Base-by-base conservation (phyloP, 2,329 filamentous ascomycete genomes). In the Scedosporium aurantiacum region DNA sequence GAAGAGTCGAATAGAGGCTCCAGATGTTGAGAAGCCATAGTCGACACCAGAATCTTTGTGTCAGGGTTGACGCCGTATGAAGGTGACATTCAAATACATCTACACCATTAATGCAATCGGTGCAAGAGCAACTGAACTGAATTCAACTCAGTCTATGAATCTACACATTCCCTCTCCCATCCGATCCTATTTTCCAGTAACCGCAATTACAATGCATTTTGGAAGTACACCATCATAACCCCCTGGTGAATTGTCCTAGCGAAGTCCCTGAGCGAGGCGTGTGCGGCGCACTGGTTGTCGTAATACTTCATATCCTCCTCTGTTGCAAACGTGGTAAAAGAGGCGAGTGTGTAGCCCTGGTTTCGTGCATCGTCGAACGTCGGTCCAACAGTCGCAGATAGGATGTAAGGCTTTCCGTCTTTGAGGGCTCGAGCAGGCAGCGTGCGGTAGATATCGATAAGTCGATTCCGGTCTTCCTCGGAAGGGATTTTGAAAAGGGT, bases 331-430 rank as follows among this genome's bases (percentile, higher is more conserved):
- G 77, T 77, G 1, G 81, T 83, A 58, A 82, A 76, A 0, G 79
- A 81, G 0, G 79, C 76, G 45, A 87, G 62, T 1, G 80, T 86
- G 71, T 77, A 86, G 3, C 84, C 84, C 65, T 85, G 78, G 62
- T 74, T 79, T 3, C 84, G 79, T 3, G 79, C 75, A 63, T 86
- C 82, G 2, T 77, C 70, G 61, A 81, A 72, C 0, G 81, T 76
- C 4, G 72, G 69, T 3, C 78, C 78, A 1, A 79, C 83, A 72
- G 73, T 60, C 0, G 80, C 76, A 2, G 76, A 74, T 43, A 79
- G 65, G 57, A 87, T 84, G 67, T 87, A 87, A 0, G 80, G 81
- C 64, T 85, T 81, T 54, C 82, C 83, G 62, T 85, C 78, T 84
- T 73, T 70, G 62, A 72, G 12, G n/a, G 73, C 68, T 32, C 69